Evolutionary conservation across 2,329 filamentous ascomycete genomes (phyloP).

Genomic region (Zalaria obscura): DNA sequence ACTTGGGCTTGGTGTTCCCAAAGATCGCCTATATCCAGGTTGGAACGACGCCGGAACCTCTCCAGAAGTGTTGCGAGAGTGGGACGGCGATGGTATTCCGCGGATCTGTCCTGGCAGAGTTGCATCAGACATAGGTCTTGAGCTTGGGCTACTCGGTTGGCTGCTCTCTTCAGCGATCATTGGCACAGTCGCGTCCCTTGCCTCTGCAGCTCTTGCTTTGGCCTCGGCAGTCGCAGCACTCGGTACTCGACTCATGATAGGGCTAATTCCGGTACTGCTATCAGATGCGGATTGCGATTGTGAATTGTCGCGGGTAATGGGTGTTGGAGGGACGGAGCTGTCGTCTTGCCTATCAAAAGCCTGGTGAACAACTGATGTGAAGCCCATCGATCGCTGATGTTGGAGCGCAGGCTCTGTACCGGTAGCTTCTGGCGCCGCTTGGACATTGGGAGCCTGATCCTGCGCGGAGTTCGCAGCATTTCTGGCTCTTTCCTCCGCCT

Average conservation of each 20-base stretch:
- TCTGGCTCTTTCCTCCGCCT: neutral
- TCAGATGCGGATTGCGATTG: conserved; percentile 43
- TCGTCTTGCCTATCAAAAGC: conserved; percentile 48
- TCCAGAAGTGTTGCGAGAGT: conserved; percentile 10
- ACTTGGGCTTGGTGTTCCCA: conserved; percentile 43
- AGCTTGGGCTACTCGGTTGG: conserved; percentile 11
- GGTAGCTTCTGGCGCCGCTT: conserved; percentile 2
- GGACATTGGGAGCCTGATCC: neutral
- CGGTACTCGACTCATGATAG: conserved; percentile 47
- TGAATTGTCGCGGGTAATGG: conserved; percentile 30
- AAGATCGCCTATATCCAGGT: conserved; percentile 40
- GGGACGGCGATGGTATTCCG: conserved; percentile 22
- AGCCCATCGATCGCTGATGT: conserved; percentile 40
- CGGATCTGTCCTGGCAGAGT: conserved; percentile 16
- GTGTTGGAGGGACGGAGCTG: conserved; percentile 36
- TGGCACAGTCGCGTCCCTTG: conserved; percentile 29
- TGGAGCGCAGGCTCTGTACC: conserved; percentile 19
- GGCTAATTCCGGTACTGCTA: conserved; percentile 49
- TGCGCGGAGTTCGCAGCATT: neutral
- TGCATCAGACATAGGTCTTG: conserved; percentile 17
- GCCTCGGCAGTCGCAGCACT: conserved; percentile 25
- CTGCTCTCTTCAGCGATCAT: conserved; percentile 40
- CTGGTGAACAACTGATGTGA: conserved; percentile 46
- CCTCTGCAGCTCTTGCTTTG: conserved; percentile 24
- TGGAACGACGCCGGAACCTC: conserved; percentile 21